Evolutionary conservation across 768 basidiomycete species (phyloP).

Genomic region (Psilocybe cyanescens): DNA sequence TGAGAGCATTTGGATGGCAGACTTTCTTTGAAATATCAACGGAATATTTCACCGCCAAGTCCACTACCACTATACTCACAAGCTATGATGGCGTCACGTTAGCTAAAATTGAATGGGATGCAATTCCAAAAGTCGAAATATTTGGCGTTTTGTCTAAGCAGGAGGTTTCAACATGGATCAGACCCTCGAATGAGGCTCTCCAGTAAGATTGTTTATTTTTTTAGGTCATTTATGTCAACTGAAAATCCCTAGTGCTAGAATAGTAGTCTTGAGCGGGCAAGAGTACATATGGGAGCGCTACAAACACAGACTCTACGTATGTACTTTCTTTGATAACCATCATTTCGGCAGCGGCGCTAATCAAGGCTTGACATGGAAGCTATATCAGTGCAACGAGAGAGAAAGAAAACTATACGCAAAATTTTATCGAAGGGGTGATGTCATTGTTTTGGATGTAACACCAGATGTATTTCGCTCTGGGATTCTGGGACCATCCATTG

Average conservation of each 20-base stretch:
- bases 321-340: not conserved
- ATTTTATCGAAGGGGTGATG: not conserved
- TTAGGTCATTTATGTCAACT: not conserved
- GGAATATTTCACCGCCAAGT: slow-evolving; percentile 3
- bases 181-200: not conserved
- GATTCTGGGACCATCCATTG: slow-evolving; percentile 6
- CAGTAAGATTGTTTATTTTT: not conserved
- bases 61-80: slow-evolving; percentile 18
- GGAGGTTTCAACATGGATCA: slow-evolving; percentile 1
- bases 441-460: not conserved
- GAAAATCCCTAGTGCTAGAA: not conserved
- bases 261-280: not conserved
- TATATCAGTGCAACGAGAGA: not conserved
- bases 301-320: slow-evolving; percentile 8
- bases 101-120: slow-evolving; percentile 21
- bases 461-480: not conserved
- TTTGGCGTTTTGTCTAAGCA: not conserved
- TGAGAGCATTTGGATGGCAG: slow-evolving; percentile 20
- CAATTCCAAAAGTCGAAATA: slow-evolving; percentile 1
- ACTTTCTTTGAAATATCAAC: slow-evolving; percentile 22
- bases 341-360: not conserved
- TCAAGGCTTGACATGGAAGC: not conserved
- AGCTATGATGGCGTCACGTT: slow-evolving; percentile 16
- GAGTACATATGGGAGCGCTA: slow-evolving; percentile 9
- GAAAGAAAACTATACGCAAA: slow-evolving; percentile 4